Conservation (phyloP, 768 basidiomycete species). For the Inosperma sp. region DNA sequence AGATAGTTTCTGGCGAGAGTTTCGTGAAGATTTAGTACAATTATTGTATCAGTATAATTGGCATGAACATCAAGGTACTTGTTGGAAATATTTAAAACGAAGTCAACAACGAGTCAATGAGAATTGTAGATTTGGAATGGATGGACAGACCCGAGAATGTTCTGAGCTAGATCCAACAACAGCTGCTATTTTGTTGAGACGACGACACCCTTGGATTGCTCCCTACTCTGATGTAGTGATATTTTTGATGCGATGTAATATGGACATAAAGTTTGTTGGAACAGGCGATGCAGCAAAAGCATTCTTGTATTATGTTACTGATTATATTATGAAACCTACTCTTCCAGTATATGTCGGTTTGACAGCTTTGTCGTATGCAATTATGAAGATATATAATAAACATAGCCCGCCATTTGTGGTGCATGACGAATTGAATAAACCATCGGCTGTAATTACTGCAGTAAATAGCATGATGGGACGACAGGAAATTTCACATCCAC, state of each 20-base stretch:
- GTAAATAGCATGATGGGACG: constrained; percentile 9
- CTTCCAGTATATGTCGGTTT: constrained; percentile 4
- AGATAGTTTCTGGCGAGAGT: constrained; percentile 10
- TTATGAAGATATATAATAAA: too few species aligned
- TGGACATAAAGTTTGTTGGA: constrained; percentile 9
- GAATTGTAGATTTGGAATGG: constrained; percentile 12
- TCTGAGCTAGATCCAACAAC: too few species aligned
- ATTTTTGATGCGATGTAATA: constrained; percentile 5
- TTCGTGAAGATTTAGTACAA: not conserved
- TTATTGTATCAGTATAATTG: constrained; percentile 1
- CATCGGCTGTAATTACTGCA: not conserved
- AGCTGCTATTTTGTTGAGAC: too few species aligned
- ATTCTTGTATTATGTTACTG: constrained; percentile 11
- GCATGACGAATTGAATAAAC: too few species aligned
- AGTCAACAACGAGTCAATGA: constrained; percentile 4
- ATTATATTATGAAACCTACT: not conserved
- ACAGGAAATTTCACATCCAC: constrained; percentile 27
- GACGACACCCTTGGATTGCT: not conserved
- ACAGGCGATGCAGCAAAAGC: constrained; percentile 10
- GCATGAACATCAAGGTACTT: constrained; percentile 13
- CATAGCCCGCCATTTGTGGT: too few species aligned
- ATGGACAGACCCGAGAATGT: not conserved
- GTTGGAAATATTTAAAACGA: constrained; percentile 14
- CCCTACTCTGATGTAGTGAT: not conserved
- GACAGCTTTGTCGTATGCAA: not conserved